Conservation (phyloP, 1,284 basidiomycete species). For the Heterobasidion occidentale region DNA sequence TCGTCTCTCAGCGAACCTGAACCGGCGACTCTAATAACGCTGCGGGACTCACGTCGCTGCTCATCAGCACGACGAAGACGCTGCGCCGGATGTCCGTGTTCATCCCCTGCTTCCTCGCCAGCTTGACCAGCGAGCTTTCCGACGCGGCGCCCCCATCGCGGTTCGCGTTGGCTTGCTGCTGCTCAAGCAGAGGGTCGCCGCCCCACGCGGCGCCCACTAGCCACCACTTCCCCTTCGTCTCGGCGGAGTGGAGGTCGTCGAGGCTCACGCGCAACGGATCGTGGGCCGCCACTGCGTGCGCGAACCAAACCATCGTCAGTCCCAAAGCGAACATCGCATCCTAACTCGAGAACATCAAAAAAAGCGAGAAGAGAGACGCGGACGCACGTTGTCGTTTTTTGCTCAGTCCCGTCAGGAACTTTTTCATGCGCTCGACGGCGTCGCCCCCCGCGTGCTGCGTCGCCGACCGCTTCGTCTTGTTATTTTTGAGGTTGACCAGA, state of each 20-base stretch:
- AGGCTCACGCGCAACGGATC: slow-evolving; percentile 82
- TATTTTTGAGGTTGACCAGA: slow-evolving; percentile 84
- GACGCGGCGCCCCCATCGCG: slow-evolving; percentile 19
- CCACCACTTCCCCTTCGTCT: slow-evolving; percentile 97
- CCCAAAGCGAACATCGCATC: neutral
- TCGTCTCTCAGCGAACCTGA: neutral
- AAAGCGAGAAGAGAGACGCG: slow-evolving; percentile 9
- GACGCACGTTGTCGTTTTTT: slow-evolving; percentile 69
- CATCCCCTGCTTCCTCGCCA: slow-evolving; percentile 95
- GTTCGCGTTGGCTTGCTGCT: slow-evolving; percentile 22
- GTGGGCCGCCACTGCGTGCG: slow-evolving; percentile 60
- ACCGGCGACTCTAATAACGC: neutral
- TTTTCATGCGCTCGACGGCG: slow-evolving; percentile 78
- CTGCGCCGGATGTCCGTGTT: slow-evolving; percentile 92
- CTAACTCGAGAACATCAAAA: too few relatives aligned
- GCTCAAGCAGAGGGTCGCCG: slow-evolving; percentile 82
- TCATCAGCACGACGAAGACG: slow-evolving; percentile 92
- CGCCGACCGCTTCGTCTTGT: slow-evolving; percentile 66
- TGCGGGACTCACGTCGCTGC: slow-evolving; percentile 65
- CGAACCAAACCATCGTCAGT: slow-evolving; percentile 1
- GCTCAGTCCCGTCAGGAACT: slow-evolving; percentile 65
- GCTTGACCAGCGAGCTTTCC: slow-evolving; percentile 56
- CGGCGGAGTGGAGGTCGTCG: slow-evolving; percentile 79
- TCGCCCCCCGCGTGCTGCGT: slow-evolving; percentile 62
- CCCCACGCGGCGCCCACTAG: slow-evolving; percentile 95